Base-by-base conservation (phyloP, 1,284 basidiomycete genomes). In the Cryptococcus jaspeensis region DNA sequence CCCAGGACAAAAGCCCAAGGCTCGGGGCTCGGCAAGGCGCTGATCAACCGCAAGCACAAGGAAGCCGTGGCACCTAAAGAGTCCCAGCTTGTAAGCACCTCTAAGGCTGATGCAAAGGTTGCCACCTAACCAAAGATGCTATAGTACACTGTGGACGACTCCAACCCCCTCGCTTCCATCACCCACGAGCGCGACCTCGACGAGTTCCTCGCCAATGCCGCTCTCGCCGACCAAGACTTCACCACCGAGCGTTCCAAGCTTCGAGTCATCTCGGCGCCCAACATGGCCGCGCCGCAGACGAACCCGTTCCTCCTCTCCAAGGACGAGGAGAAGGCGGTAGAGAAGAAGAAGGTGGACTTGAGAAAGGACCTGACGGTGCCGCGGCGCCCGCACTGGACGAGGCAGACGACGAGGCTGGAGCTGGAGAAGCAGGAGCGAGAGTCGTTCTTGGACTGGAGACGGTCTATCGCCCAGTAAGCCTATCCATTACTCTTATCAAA, bases 121-220 rank as follows among this genome's bases (percentile, higher is more conserved):
- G 11, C 38, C 20, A 39, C 18, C 38, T 39, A 13, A 23, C 23
- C 1, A 18, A 16, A 23, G 22, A 13, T 52, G 18, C 44, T 9
- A 16, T 58, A 94, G 90, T 93, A 90, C 75, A 85, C 85, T 38
- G 87, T 87, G 16, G 91, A 95, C 69, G 65, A 87, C 53, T 88
- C 83, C 11, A 84, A 84, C 57, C 87, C 86, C 41, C 83, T 99
- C 35, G 86, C 88, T 67, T 97, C 94, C 1, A 87, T 99, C 40
- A 99, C 96, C 0, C 95, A 99, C 77, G 93, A 99, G 79, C 83
- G 87, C 58, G 93, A 97, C 79, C 81, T 99, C 28, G 95, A 98
- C 67, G 93, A 95, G 76, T 99, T 99, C 75, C 79, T 99, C 59
- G 95, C 87, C 73, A 97, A 92, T 18, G 96, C 96, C 3, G 89